phyloP scores from a whole-genome alignment of 2,329 filamentous ascomycete genomes.

The Celoporthe dispersa region DNA sequence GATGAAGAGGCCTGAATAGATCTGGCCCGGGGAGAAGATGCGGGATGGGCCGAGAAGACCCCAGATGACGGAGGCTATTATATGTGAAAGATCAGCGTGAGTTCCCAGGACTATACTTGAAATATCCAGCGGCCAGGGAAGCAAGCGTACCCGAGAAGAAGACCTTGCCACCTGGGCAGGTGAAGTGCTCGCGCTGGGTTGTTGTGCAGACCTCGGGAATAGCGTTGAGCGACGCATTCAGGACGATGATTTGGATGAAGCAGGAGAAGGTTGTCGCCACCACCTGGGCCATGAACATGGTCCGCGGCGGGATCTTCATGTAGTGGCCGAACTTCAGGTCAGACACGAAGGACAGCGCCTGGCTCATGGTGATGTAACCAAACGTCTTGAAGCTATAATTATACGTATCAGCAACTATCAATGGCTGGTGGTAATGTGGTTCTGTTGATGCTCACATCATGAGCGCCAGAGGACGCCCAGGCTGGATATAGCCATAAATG shows the following conservation, averaged over 20 bases:
- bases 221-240: slow-evolving; percentile 63
- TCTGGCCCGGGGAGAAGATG: slow-evolving; percentile 65
- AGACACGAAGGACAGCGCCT: slow-evolving; percentile 66
- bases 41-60: slow-evolving; percentile 66
- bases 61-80: slow-evolving; percentile 66
- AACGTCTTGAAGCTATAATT: slow-evolving; percentile 59
- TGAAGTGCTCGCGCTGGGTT: slow-evolving; percentile 62
- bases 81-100: not conserved
- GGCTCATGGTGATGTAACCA: slow-evolving; percentile 67
- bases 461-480: slow-evolving; percentile 70
- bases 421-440: not conserved
- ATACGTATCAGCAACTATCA: too few species aligned
- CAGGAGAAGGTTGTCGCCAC: slow-evolving; percentile 69
- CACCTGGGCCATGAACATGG: slow-evolving; percentile 69
- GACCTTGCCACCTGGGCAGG: slow-evolving; percentile 65
- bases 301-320: slow-evolving; percentile 71
- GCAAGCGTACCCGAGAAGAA: slow-evolving; percentile 61
- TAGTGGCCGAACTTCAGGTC: slow-evolving; percentile 76
- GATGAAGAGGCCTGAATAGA: slow-evolving; percentile 63
- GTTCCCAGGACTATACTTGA: not conserved
- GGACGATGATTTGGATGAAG: slow-evolving; percentile 67
- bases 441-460: slow-evolving; percentile 61
- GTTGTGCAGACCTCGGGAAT: slow-evolving; percentile 68
- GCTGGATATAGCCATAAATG: slow-evolving; percentile 75
- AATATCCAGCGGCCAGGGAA: not conserved